Evolutionary conservation across 2,329 filamentous ascomycete genomes (phyloP).

Genomic region (Trichoderma semiorbis): DNA sequence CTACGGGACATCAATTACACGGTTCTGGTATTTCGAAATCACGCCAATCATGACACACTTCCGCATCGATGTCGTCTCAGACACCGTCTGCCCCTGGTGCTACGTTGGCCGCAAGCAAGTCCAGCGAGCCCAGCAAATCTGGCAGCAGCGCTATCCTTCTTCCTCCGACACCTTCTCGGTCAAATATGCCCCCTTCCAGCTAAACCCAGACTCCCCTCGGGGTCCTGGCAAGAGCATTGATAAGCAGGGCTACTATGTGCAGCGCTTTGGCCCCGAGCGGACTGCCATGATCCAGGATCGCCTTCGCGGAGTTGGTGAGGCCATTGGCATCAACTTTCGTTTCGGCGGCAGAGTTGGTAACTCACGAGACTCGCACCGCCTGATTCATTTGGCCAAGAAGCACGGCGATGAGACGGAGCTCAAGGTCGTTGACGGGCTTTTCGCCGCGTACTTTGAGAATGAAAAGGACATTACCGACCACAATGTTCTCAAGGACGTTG

Average conservation of each 20-base stretch:
- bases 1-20: neutral
- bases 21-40: neutral
- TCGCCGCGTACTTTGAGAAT: slow-evolving; percentile 41
- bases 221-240: slow-evolving; percentile 32
- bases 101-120: slow-evolving; percentile 48
- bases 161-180: slow-evolving; percentile 53
- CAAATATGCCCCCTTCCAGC: slow-evolving; percentile 45
- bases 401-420: slow-evolving; percentile 52
- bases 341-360: slow-evolving; percentile 52
- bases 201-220: slow-evolving; percentile 35
- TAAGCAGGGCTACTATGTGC: slow-evolving; percentile 37
- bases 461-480: slow-evolving; percentile 43
- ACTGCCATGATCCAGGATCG: slow-evolving; percentile 35
- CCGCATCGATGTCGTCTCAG: slow-evolving; percentile 45
- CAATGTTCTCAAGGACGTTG: slow-evolving; percentile 35
- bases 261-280: slow-evolving; percentile 62
- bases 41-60: slow-evolving; percentile 55
- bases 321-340: slow-evolving; percentile 40
- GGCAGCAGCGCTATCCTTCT: slow-evolving; percentile 38
- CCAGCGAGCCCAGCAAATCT: slow-evolving; percentile 43
- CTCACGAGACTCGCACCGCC: slow-evolving; percentile 45
- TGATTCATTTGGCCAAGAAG: slow-evolving; percentile 48
- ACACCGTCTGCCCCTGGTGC: slow-evolving; percentile 52
- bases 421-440: slow-evolving; percentile 48
- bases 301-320: slow-evolving; percentile 30